These are phyloP conservation scores for Wickerhamomyces sp. DNA, from an alignment of 1,139 yeast genomes.

Conservation along the genomic window DNA sequence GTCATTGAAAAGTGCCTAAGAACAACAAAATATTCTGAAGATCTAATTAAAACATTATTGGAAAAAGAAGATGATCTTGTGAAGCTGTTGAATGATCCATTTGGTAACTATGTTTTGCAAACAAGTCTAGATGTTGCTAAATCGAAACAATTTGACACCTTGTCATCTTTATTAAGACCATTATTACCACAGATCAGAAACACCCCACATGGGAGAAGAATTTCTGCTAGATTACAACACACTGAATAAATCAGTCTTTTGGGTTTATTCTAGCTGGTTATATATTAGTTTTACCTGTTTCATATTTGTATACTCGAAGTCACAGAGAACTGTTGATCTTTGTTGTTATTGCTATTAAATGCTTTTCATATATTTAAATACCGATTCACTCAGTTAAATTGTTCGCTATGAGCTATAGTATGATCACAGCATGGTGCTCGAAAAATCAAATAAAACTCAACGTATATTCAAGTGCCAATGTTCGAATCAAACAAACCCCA, in stretches of 20 bases:
- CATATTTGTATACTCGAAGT: not conserved
- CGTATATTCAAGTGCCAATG: too few species aligned
- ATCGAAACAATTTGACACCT: conserved; percentile 40
- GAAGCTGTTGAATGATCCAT: conserved; percentile 50
- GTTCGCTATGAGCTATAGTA: too few species aligned
- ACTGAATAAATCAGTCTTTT: conserved; percentile 1
- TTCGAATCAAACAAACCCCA: too few species aligned
- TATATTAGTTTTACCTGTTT: too few species aligned
- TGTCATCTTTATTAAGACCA: conserved; percentile 57
- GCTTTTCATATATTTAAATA: too few species aligned
- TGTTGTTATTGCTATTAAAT: too few species aligned
- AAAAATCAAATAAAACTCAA: not conserved
- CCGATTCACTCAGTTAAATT: too few species aligned
- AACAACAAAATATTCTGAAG: conserved; percentile 44
- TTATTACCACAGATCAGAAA: conserved; percentile 62
- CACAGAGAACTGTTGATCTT: too few species aligned
- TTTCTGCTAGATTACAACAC: conserved; percentile 47
- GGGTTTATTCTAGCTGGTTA: too few species aligned
- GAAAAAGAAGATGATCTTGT: conserved; percentile 39
- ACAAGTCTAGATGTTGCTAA: conserved; percentile 76
- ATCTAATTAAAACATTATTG: conserved; percentile 39
- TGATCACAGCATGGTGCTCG: not conserved
- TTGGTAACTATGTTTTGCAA: conserved; percentile 86
- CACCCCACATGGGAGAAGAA: conserved; percentile 93
- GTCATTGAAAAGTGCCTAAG: conserved; percentile 87